Evolutionary conservation across 768 basidiomycete genomes (phyloP).

Genomic region (Xerocomus spinulosus): DNA sequence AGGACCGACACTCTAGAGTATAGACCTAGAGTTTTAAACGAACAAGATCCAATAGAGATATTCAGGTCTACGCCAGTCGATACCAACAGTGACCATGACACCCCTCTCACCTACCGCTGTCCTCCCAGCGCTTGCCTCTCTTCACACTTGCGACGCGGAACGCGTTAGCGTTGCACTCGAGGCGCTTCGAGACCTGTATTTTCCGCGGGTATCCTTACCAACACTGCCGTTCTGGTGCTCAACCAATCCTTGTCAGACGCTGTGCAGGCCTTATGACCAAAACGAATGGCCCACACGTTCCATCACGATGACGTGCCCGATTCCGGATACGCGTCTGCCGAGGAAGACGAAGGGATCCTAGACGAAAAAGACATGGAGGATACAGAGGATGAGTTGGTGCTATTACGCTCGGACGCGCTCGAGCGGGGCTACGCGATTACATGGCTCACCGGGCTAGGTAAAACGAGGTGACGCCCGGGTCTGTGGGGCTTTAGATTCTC

Average conservation of each 20-base stretch:
- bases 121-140: constrained; percentile 53
- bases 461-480: constrained; percentile 55
- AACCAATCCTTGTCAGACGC: constrained; percentile 11
- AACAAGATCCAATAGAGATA: constrained; percentile 7
- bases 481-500: constrained; percentile 9
- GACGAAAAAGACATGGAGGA: neutral
- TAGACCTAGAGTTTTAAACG: too few relatives aligned
- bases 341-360: constrained; percentile 48
- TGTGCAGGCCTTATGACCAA: constrained; percentile 24
- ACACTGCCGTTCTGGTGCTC: constrained; percentile 15
- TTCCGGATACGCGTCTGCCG: constrained; percentile 76
- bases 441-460: constrained; percentile 72
- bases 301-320: constrained; percentile 52
- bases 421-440: constrained; percentile 65
- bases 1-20: constrained; percentile 16
- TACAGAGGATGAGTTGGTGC: constrained; percentile 32
- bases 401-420: constrained; percentile 57
- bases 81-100: constrained; percentile 9
- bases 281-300: constrained; percentile 19
- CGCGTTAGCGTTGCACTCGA: constrained; percentile 39
- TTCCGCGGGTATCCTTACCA: constrained; percentile 30
- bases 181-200: constrained; percentile 50
- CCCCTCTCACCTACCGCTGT: constrained; percentile 41
- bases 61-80: neutral
- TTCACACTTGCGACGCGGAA: constrained; percentile 34